Conservation (phyloP, 2,329 filamentous ascomycete species). For the Microcyclospora tardicrescens region DNA sequence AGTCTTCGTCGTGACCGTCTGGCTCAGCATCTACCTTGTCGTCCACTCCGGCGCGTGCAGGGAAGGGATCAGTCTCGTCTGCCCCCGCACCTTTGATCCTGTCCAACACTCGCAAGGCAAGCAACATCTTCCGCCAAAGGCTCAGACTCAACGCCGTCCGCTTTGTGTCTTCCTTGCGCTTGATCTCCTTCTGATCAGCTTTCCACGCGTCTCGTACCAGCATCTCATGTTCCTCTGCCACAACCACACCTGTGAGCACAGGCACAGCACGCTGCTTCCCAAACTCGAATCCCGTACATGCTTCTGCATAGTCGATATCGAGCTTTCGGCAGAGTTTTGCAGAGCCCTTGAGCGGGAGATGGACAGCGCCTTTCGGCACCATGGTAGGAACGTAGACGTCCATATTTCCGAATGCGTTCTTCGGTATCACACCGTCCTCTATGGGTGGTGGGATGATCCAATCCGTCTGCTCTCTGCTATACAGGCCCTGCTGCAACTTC, state of each 20-base stretch:
- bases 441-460: slow-evolving; percentile 88
- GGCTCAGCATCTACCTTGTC: slow-evolving; percentile 3
- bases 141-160: slow-evolving; percentile 58
- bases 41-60: slow-evolving; percentile 8
- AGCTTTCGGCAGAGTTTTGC: slow-evolving; percentile 72
- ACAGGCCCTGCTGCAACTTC: slow-evolving; percentile 78
- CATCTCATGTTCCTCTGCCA: slow-evolving; percentile 67
- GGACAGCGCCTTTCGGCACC: slow-evolving; percentile 73
- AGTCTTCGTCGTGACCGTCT: slow-evolving; percentile 9
- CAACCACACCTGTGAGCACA: slow-evolving; percentile 77
- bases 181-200: slow-evolving; percentile 58
- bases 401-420: slow-evolving; percentile 92
- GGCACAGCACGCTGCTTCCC: slow-evolving; percentile 89
- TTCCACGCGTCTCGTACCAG: slow-evolving; percentile 65
- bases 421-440: slow-evolving; percentile 71
- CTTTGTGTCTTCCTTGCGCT: slow-evolving; percentile 72
- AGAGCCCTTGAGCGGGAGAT: slow-evolving; percentile 67
- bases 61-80: slow-evolving; percentile 44
- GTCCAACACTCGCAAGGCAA: slow-evolving; percentile 71
- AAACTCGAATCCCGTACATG: slow-evolving; percentile 93
- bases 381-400: slow-evolving; percentile 90
- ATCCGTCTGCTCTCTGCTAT: slow-evolving; percentile 72
- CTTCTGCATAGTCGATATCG: slow-evolving; percentile 80
- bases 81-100: slow-evolving; percentile 35
- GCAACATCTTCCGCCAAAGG: slow-evolving; percentile 76